Conservation (phyloP, 2,329 filamentous ascomycete species). For the Fusarium sp. region DNA sequence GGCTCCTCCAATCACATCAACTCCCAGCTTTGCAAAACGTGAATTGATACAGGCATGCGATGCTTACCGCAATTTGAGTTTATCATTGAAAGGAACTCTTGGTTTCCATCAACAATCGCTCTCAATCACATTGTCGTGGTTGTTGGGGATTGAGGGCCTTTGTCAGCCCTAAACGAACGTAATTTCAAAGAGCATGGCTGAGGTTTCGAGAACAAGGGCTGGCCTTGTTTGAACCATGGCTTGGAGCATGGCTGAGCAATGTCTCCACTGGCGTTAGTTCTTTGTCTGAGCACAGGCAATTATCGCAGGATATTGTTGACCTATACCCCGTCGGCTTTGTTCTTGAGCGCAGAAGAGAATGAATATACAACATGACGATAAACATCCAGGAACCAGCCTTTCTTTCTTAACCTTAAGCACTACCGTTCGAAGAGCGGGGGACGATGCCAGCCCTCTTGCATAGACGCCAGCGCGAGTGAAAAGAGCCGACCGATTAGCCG, state of each 20-base stretch:
- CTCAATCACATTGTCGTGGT: slow-evolving; percentile 1
- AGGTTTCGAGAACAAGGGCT: slow-evolving; percentile 12
- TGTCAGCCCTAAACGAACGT: slow-evolving; percentile 24
- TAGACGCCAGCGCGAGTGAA: slow-evolving; percentile 48
- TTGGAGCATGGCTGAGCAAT: slow-evolving; percentile 39
- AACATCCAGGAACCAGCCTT: slow-evolving; percentile 13
- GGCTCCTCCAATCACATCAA: slow-evolving; percentile 21
- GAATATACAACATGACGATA: not conserved
- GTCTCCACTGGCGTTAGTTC: slow-evolving; percentile 14
- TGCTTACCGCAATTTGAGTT: slow-evolving; percentile 21
- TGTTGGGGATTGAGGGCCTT: not conserved
- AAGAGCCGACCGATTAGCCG: slow-evolving; percentile 46
- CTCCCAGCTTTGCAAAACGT: slow-evolving; percentile 2
- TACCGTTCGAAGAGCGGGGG: slow-evolving; percentile 28
- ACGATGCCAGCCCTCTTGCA: slow-evolving; percentile 35
- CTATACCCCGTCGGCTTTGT: slow-evolving; percentile 1
- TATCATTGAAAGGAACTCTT: slow-evolving; percentile 4
- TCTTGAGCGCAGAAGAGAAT: not conserved
- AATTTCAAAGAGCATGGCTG: slow-evolving; percentile 27
- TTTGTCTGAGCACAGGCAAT: slow-evolving; percentile 3
- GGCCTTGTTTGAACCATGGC: slow-evolving; percentile 23
- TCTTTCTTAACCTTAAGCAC: slow-evolving; percentile 24
- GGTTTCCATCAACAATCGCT: not conserved
- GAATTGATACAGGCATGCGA: slow-evolving; percentile 1
- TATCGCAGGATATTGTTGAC: not conserved